A percentile compares a stretch with the other conserved stretches of the same genome.
Conservation (phyloP, 2,329 filamentous ascomycete species). For the Byssothecium circinans region DNA sequence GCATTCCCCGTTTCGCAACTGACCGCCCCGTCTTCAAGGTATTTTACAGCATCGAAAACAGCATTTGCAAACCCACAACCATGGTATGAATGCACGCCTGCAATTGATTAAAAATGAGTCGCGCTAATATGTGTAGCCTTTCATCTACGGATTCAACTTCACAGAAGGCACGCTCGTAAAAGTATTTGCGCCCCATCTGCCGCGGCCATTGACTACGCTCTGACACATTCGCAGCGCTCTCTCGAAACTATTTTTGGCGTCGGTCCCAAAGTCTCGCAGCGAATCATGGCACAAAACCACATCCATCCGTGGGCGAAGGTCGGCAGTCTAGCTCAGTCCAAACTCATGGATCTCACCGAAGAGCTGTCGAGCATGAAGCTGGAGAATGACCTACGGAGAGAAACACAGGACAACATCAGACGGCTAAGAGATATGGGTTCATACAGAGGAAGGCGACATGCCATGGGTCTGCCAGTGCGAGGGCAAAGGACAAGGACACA, state of each 20-base stretch:
- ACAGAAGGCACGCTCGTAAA: conserved; percentile 79
- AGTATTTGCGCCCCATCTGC: conserved; percentile 53
- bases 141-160: conserved; percentile 87
- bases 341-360: conserved; percentile 77
- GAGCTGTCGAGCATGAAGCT: conserved; percentile 91
- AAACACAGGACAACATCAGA: conserved; percentile 81
- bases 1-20: conserved; percentile 12
- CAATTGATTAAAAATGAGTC: conserved; percentile 2
- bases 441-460: conserved; percentile 86
- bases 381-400: conserved; percentile 80
- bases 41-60: conserved; percentile 19
- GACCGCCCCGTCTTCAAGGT: too few species aligned
- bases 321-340: conserved; percentile 72
- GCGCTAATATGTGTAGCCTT: conserved; percentile 59
- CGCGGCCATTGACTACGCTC: conserved; percentile 36
- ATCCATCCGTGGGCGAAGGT: conserved; percentile 84
- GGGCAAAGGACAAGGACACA: conserved; percentile 86
- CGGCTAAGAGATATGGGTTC: conserved; percentile 87
- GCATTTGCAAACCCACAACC: conserved; percentile 17
- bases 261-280: conserved; percentile 52
- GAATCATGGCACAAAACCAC: conserved; percentile 83
- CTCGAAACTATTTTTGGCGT: conserved; percentile 56
- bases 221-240: conserved; percentile 56
- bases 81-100: conserved; percentile 35
- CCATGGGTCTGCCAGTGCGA: conserved; percentile 86